phyloP scores from a whole-genome alignment of 106 monocot genomes.

The Allium sativum region DNA sequence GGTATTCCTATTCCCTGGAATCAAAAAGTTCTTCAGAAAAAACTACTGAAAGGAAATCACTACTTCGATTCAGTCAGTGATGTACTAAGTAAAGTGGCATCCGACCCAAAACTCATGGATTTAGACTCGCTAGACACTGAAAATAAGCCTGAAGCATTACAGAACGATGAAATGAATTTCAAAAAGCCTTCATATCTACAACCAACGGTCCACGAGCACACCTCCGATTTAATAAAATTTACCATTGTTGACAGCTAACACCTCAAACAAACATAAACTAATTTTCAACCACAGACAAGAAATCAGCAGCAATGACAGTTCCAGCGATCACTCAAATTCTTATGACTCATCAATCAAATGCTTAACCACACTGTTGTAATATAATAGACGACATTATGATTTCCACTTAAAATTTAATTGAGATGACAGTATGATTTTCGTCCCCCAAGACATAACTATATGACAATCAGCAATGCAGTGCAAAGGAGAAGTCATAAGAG shows the following conservation, averaged over 20 bases:
- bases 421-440: no score
- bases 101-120: slow-evolving; percentile 63
- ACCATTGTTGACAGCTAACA: slow-evolving; percentile 76
- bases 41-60: slow-evolving; percentile 74
- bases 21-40: slow-evolving; percentile 77
- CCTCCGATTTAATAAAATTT: slow-evolving; percentile 42
- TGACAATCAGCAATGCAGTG: no score
- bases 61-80: slow-evolving; percentile 94
- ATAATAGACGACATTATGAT: no score
- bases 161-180: slow-evolving; percentile 1
- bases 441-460: no score
- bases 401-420: no score
- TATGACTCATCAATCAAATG: no score
- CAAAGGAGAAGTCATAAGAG: no score
- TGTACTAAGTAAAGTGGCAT: slow-evolving; percentile 75
- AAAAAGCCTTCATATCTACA: slow-evolving; percentile 23
- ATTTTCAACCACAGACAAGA: no score
- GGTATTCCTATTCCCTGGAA: slow-evolving; percentile 70
- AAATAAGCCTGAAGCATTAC: slow-evolving; percentile 2
- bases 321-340: no score
- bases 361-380: no score
- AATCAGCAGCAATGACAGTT: no score
- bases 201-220: slow-evolving; percentile 25
- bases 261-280: no score
- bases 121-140: slow-evolving; percentile 37